Conservation (phyloP, 805 yeast genomes). For the Suhomyces vadensis region DNA sequence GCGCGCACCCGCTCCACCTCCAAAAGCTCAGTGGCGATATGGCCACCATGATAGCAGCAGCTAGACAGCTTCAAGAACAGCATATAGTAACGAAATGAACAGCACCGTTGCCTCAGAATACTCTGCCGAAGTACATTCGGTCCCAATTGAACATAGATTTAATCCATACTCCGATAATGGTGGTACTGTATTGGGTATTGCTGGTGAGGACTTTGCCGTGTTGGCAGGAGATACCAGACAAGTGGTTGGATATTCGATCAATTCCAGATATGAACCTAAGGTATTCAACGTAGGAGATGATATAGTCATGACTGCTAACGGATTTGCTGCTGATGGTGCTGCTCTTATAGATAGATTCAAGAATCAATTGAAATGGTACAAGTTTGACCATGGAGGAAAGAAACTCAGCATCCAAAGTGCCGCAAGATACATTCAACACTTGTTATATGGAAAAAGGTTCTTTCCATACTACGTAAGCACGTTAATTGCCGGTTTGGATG, state of each 20-base stretch:
- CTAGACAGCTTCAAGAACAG: too few relatives aligned
- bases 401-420: slow-evolving; percentile 67
- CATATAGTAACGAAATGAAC: slow-evolving; percentile 20
- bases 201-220: slow-evolving; percentile 96
- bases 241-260: slow-evolving; percentile 89
- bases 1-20: slow-evolving; percentile 6
- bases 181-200: slow-evolving; percentile 95
- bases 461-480: slow-evolving; percentile 98
- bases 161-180: slow-evolving; percentile 95
- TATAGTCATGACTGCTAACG: slow-evolving; percentile 87
- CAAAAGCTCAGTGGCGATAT: slow-evolving; percentile 5
- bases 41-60: neutral
- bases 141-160: slow-evolving; percentile 88
- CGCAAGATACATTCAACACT: slow-evolving; percentile 88
- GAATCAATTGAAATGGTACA: slow-evolving; percentile 83
- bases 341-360: slow-evolving; percentile 77
- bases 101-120: slow-evolving; percentile 66
- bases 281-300: slow-evolving; percentile 87
- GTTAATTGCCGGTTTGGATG: slow-evolving; percentile 89
- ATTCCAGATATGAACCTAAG: slow-evolving; percentile 89
- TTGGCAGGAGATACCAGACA: slow-evolving; percentile 99
- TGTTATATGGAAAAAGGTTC: slow-evolving; percentile 88
- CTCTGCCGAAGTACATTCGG: slow-evolving; percentile 44
- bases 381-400: slow-evolving; percentile 77
- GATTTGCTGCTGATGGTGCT: slow-evolving; percentile 93